Base-by-base conservation (phyloP, 768 basidiomycete species). In the Ramaria sp. region DNA sequence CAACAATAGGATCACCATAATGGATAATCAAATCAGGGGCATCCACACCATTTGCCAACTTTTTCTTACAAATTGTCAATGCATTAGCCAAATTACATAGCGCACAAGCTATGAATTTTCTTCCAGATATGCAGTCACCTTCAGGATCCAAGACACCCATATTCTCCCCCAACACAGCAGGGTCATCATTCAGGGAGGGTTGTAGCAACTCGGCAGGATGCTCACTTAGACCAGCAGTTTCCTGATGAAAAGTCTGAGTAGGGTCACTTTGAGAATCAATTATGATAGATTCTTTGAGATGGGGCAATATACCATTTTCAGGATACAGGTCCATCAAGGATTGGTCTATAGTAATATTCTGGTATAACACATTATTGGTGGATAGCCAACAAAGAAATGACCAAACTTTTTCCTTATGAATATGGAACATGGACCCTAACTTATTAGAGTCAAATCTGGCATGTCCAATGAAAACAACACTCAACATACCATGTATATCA, bases 141-240 rank as follows among this genome's bases (percentile, higher is more conserved):
- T 69, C 67, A 17, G 67, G 64, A 59, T 72, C 70, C 12, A 60
- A 61, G 0, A 71, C 64, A 20, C 71, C 69, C 60, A 66, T 65
- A 20, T 58, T 61, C 27, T 71, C 71, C 7, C 68, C 11, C 19
- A 69, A n/a, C n/a, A n/a, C 22, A 7, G 22, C 20, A 10, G 45
- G n/a, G 7, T 47, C 15, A 47, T 9, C 9, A 39, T 39, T 7
- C 45, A 10, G n/a, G n/a, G n/a, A n/a, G n/a, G n/a, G n/a, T n/a
- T n/a, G n/a, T n/a, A n/a, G n/a, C n/a, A n/a, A n/a, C n/a, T 47
- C 46, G 5, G 20, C 46, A 47, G 11, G 46, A 17, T 47, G 46
- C 10, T 47, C 46, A 15, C 2, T 1, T 2, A 4, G 20, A 30
- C 46, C 46, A 2, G 46, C 46, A 20, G 46, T 47, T 47, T 47